Base-by-base conservation (phyloP, 2,329 filamentous ascomycete species). In the Colletotrichum sp. region DNA sequence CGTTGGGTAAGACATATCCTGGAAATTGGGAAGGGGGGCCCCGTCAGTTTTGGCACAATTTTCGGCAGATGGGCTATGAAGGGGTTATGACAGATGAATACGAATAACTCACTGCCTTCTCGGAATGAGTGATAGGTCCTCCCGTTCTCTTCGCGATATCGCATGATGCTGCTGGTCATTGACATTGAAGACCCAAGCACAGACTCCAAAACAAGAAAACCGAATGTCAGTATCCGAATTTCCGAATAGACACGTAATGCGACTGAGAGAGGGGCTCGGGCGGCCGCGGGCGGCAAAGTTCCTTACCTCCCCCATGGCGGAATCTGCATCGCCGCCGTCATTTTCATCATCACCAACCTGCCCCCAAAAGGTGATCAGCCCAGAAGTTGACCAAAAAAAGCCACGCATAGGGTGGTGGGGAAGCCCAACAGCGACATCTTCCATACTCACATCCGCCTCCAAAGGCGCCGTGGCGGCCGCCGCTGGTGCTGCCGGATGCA, bases 81-180 rank as follows among this genome's bases (percentile, higher is more conserved):
- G 18, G 18, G n/a, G 10, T 52, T 52, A 52, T 52, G 43, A 13
- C 1, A 21, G 18, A 21, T 52, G 43, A 13, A 21, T 26, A 36
- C 58, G 28, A 61, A 16, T 21, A 24, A 61, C 75, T 43, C 26
- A 77, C 75, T 69, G 16, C 76, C 76, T 52, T 82, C 82, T 26
- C 81, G 81, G 59, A 80, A 85, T 1, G 83, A 78, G 64, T 86
- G 83, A 43, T 85, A 86, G 0, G 83, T 85, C 18, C 85, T 78
- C 2, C 84, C 84, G 71, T 86, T 84, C 70, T 86, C 85, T n/a
- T 81, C 79, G 6, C 84, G 82, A 76, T 82, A 83, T n/a, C 80
- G 77, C 61, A 81, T 74, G 59, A 86, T 85, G 70, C 84, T 86
- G 2, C 84, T 84, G 14, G 79, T 77, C 55, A 84, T 78, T 5